phyloP scores from a whole-genome alignment of 2,329 filamentous ascomycete species.

The Aspergillus terreus region DNA sequence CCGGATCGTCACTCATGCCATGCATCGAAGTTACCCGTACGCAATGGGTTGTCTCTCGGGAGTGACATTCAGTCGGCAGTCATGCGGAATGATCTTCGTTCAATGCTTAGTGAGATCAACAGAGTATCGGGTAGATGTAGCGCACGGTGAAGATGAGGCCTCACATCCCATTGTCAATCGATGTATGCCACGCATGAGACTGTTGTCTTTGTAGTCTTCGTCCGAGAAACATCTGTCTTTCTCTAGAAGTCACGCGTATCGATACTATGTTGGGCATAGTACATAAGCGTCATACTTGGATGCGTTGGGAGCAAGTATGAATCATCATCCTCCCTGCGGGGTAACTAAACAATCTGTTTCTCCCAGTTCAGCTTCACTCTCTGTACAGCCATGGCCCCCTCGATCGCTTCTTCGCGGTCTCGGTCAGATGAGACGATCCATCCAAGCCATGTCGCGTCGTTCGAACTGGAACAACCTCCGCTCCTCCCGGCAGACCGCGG shows the following conservation, averaged over 20 bases:
- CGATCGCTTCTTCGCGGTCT: not conserved
- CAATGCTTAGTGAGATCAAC: no score
- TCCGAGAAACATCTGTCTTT: no score
- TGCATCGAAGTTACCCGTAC: no score
- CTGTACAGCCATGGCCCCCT: not conserved
- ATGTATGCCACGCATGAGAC: no score
- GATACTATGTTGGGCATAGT: not conserved
- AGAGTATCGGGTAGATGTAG: no score
- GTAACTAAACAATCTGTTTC: not conserved
- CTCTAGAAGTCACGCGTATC: not conserved
- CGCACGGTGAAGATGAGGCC: no score
- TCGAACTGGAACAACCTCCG: slow-evolving; percentile 23
- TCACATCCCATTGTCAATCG: no score
- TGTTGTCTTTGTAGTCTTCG: no score
- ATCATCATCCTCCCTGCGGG: not conserved
- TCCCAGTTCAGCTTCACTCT: not conserved
- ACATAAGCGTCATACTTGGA: not conserved
- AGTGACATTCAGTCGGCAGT: no score
- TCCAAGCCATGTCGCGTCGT: slow-evolving; percentile 1
- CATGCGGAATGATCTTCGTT: no score
- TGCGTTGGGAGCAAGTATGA: not conserved
- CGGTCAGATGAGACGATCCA: not conserved
- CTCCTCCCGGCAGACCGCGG: slow-evolving; percentile 49
- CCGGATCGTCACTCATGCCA: not conserved
- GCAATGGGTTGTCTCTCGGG: no score